Percentiles rank a stretch among this genome's conserved stretches.
phyloP scores from a whole-genome alignment of 2,329 filamentous ascomycete genomes.

The Phoma sp. region DNA sequence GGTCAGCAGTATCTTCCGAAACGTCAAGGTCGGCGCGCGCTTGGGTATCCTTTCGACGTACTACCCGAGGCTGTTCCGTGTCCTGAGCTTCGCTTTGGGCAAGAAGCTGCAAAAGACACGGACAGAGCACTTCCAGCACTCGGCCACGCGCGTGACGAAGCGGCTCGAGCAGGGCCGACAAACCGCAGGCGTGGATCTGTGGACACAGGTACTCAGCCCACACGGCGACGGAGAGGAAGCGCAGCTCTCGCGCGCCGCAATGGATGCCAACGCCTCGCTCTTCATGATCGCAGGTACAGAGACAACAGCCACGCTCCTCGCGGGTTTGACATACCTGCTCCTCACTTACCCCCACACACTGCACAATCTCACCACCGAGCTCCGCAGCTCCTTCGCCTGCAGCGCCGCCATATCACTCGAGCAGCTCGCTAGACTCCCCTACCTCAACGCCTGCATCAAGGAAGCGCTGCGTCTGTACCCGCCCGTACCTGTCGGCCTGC shows the following conservation, averaged over 20 bases:
- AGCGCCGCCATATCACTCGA: conserved; percentile 46
- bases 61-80: not conserved
- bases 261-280: conserved; percentile 47
- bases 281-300: conserved; percentile 55
- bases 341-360: conserved; percentile 37
- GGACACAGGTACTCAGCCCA: conserved; percentile 48
- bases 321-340: conserved; percentile 47
- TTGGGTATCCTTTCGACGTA: not conserved
- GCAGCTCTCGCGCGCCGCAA: conserved; percentile 40
- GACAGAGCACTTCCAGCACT: conserved; percentile 24
- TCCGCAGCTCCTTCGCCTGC: conserved; percentile 33
- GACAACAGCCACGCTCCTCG: conserved; percentile 52
- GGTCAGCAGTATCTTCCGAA: conserved; percentile 38
- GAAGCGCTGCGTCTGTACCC: conserved; percentile 54
- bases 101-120: conserved; percentile 14
- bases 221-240: conserved; percentile 26
- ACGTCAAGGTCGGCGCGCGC: conserved; percentile 21
- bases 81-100: not conserved
- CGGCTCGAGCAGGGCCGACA: conserved; percentile 36
- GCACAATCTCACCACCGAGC: conserved; percentile 36
- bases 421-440: conserved; percentile 38
- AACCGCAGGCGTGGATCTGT: conserved; percentile 46
- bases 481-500: conserved; percentile 46
- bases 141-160: conserved; percentile 35
- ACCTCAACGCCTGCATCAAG: conserved; percentile 50